Base-by-base conservation (phyloP, 2,329 filamentous ascomycete genomes). In the Aspergillus luchuensis region DNA sequence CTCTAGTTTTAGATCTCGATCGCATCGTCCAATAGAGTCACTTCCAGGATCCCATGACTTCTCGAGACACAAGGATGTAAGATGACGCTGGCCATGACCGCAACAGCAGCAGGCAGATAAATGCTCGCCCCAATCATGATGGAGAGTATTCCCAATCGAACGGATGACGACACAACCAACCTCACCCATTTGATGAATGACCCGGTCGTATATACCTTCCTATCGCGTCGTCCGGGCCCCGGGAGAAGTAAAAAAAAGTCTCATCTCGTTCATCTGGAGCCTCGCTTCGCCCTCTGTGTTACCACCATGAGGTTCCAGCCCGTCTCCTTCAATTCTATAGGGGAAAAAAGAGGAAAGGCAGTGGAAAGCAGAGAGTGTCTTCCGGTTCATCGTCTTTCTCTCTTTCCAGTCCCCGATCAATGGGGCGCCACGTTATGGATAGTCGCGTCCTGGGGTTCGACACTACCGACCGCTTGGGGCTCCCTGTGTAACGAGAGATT, bases 361-460 rank as follows among this genome's bases (percentile, higher is more conserved):
- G 33, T 36, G 33, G 33, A 36, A 36, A 11, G 33, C 10, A 13
- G 10, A 36, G 33, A 36, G 11, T 6, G 10, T 11, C 56, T 21
- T 47, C n/a, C 7, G 43, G 21, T 21, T 28, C 39, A 33, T 45
- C 21, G 23, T 5, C 23, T 47, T 28, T 48, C 52, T 43, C 23
- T 33, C 43, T 17, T 38, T 47, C 38, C 53, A 48, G 41, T 41
- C 33, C 33, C 43, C 41, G 43, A 30, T 45, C 48, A 56, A 55
- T 50, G 47, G 47, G 28, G 21, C 53, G 51, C 55, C 61, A 56
- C 51, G 51, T 55, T 56, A 47, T 58, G 23, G 28, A 38, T 50
- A 52, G 36, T 51, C 38, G 25, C 53, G 28, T 48, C 41, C 45
- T 21, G 38, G 47, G 15, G 28, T 49, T 47, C 28, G 21, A 43